Percentiles rank a stretch among this genome's conserved stretches.
Evolutionary conservation across 768 basidiomycete species (phyloP).

Genomic region (Lentinula lateritia): DNA sequence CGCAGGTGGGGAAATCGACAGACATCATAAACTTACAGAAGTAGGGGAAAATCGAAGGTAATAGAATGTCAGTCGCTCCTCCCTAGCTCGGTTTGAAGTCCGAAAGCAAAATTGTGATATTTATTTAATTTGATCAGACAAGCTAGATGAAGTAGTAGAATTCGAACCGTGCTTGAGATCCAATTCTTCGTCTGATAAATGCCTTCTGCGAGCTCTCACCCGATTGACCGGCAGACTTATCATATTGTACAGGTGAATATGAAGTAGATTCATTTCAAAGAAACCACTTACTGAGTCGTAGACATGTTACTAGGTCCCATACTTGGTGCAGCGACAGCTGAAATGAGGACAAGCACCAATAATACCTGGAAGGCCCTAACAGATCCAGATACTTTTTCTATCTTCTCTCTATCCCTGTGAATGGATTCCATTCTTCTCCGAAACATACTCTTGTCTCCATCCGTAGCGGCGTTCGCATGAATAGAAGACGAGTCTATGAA

Average conservation of each 20-base stretch:
- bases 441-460: constrained; percentile 4
- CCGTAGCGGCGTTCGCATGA: neutral
- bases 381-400: constrained; percentile 22
- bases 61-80: neutral
- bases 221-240: neutral
- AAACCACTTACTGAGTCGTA: neutral
- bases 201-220: neutral
- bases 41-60: neutral
- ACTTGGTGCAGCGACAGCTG: neutral
- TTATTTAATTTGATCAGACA: neutral
- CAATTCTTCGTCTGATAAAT: neutral
- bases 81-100: too few species aligned
- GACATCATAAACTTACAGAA: neutral
- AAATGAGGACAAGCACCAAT: neutral
- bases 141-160: neutral
- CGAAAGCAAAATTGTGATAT: neutral
- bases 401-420: constrained; percentile 15
- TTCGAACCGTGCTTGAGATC: neutral
- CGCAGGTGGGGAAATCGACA: neutral
- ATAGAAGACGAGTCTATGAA: neutral
- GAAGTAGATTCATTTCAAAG: neutral
- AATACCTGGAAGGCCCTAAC: constrained; percentile 21
- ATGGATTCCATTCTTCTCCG: neutral
- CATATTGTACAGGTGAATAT: neutral
- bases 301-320: neutral